Percentiles rank a stretch among this genome's conserved stretches.
Conservation (phyloP, 202 grass and related monocot genomes). For the Setaria italica region DNA sequence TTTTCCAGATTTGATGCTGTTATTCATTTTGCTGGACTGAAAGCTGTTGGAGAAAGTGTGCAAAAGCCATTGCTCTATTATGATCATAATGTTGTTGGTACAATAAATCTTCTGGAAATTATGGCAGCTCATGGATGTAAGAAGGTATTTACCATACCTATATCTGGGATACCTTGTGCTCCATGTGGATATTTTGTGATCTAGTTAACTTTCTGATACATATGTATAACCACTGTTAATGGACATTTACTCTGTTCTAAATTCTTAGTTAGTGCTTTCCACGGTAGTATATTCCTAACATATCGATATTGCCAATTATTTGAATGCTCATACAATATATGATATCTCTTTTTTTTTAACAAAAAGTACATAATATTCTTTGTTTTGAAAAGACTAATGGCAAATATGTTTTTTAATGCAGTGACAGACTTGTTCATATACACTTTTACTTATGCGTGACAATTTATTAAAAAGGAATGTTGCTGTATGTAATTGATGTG, state of each 20-base stretch:
- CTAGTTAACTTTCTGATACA: slow-evolving; percentile 20
- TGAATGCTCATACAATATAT: neutral
- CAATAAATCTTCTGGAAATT: slow-evolving; percentile 90
- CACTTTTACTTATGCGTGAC: neutral
- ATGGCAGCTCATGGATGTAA: slow-evolving; percentile 92
- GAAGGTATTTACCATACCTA: slow-evolving; percentile 65
- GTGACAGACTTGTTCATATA: neutral
- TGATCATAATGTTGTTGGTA: slow-evolving; percentile 88
- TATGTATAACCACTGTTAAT: slow-evolving; percentile 22
- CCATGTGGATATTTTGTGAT: slow-evolving; percentile 14
- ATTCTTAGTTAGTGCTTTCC: slow-evolving; percentile 19
- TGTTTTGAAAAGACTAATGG: neutral
- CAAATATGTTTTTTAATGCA: slow-evolving; percentile 5
- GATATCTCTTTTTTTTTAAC: neutral
- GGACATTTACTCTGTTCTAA: neutral
- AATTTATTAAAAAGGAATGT: slow-evolving; percentile 17
- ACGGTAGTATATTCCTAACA: neutral
- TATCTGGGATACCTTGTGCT: slow-evolving; percentile 19
- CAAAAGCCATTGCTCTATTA: slow-evolving; percentile 96
- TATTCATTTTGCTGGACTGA: slow-evolving; percentile 93
- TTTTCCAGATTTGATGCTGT: slow-evolving; percentile 92
- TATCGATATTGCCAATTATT: slow-evolving; percentile 20
- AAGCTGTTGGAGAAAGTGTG: slow-evolving; percentile 96
- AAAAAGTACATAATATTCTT: neutral
- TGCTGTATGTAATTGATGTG: neutral